Percentiles rank a stretch among this genome's conserved stretches.
These are phyloP conservation scores for Bothriochloa decipiens DNA, from an alignment of 176 grass and related monocot species.

Conservation along the genomic window DNA sequence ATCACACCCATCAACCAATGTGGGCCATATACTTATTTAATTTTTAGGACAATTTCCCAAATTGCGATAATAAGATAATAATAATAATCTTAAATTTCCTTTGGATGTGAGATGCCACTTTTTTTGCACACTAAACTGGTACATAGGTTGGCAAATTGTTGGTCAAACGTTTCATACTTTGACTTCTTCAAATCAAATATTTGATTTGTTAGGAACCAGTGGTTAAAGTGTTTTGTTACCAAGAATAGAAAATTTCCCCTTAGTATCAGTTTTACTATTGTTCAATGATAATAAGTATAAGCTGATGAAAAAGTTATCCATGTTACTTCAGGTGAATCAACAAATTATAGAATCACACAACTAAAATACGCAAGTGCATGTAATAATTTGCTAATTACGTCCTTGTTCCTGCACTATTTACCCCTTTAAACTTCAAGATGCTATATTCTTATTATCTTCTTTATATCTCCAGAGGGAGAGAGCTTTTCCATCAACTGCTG, in stretches of 20 bases:
- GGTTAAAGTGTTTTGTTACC: not conserved
- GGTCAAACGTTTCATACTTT: not conserved
- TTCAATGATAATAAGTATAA: too few species aligned
- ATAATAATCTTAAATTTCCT: not conserved
- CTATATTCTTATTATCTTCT: not conserved
- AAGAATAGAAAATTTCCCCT: not conserved
- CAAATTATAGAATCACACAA: too few species aligned
- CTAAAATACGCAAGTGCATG: not conserved
- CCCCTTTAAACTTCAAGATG: not conserved
- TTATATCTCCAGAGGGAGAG: conserved; percentile 73
- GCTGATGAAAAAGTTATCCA: not conserved
- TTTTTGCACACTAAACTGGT: not conserved
- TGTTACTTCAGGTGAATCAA: too few species aligned
- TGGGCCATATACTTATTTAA: not conserved
- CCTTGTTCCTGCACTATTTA: too few species aligned
- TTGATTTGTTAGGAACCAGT: too few species aligned
- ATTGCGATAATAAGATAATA: too few species aligned
- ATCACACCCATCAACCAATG: not conserved
- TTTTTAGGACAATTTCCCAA: not conserved
- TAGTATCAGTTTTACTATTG: not conserved
- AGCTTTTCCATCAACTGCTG: conserved; percentile 55
- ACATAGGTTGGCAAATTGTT: not conserved
- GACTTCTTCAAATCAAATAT: not conserved
- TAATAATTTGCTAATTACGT: not conserved
- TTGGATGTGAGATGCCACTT: not conserved